Base-by-base conservation (phyloP, 352 stramenopile genomes). In the Phytophthora pisi region DNA sequence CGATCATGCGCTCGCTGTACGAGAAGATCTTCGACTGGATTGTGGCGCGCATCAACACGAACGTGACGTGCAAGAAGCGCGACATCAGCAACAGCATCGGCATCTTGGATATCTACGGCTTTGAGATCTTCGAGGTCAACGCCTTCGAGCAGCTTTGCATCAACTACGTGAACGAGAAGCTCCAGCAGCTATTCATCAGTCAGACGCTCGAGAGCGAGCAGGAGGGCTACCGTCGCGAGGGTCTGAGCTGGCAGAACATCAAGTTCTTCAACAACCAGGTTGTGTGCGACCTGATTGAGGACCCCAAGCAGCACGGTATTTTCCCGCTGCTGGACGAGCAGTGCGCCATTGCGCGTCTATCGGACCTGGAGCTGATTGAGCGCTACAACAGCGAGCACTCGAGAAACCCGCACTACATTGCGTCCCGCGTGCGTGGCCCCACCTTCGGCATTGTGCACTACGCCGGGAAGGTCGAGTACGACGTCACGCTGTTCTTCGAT, bases 21-120 rank as follows among this genome's bases (percentile, higher is more conserved):
- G 86, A 93, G 57, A 93, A 96, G 53, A 90, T 97, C 50, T 97
- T 97, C 63, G 86, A 91, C 72, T 96, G 86, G 86, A 88, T 97
- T 61, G 88, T 97, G 38, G 72, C 69, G 42, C 86, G 86, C 42
- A 90, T 95, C 72, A 97, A 97, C 84, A 79, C 70, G 74, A 93
- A 88, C 51, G 88, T 95, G 59, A 81, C 76, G 66, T 86, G 81
- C 70, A 82, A 79, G 61, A 72, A 81, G 57, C 75, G 70, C 8
- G 61, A 82, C 43, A 86, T 94, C 38, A 81, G 68, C 57, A 94
- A 90, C 68, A 90, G 77, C 67, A 94, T 97, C 55, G 89, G 90
- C 5, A 93, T 97, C 53, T 74, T 97, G 47, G 90, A 97, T 64
- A 97, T 97, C 66, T 97, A 95, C 65, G 90, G 90, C 2, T 97